Percentiles rank a stretch among this genome's conserved stretches.
Conservation (phyloP, 345 rosid genomes). For the Eucalyptus curtisii region DNA sequence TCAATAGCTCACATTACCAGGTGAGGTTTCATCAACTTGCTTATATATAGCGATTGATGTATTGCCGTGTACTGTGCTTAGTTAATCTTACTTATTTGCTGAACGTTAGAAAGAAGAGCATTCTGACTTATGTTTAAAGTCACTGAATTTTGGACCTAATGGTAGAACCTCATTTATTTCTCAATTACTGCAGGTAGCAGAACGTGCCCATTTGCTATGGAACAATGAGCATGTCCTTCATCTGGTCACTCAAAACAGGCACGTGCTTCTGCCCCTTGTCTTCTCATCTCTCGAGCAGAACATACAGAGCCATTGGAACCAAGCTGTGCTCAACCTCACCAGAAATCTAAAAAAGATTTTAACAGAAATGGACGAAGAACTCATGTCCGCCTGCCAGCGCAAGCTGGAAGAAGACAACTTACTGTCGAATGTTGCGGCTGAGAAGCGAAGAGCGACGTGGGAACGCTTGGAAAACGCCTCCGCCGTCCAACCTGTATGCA, state of each 20-base stretch:
- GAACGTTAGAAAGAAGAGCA: neutral
- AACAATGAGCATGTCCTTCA: constrained; percentile 55
- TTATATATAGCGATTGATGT: neutral
- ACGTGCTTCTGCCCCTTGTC: constrained; percentile 46
- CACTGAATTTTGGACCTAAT: neutral
- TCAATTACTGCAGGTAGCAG: constrained; percentile 44
- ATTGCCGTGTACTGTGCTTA: neutral
- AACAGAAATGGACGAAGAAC: constrained; percentile 66
- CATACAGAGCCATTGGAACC: constrained; percentile 62
- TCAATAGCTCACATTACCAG: constrained; percentile 77
- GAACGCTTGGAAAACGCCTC: constrained; percentile 54
- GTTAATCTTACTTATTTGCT: neutral
- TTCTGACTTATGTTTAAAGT: neutral
- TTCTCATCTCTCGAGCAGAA: constrained; percentile 52
- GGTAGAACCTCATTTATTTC: neutral
- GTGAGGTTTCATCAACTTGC: constrained; percentile 6
- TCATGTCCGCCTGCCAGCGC: constrained; percentile 30
- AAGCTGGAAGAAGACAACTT: constrained; percentile 48
- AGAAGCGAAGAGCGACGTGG: constrained; percentile 55
- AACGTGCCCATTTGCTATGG: constrained; percentile 73
- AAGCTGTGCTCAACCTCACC: constrained; percentile 57
- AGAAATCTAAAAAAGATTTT: constrained; percentile 44
- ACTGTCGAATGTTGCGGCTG: constrained; percentile 16
- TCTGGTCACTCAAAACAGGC: constrained; percentile 37
- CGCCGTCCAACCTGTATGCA: neutral